Evolutionary conservation across 805 yeast genomes (phyloP).

Genomic region (Metschnikowia vanudenii): DNA sequence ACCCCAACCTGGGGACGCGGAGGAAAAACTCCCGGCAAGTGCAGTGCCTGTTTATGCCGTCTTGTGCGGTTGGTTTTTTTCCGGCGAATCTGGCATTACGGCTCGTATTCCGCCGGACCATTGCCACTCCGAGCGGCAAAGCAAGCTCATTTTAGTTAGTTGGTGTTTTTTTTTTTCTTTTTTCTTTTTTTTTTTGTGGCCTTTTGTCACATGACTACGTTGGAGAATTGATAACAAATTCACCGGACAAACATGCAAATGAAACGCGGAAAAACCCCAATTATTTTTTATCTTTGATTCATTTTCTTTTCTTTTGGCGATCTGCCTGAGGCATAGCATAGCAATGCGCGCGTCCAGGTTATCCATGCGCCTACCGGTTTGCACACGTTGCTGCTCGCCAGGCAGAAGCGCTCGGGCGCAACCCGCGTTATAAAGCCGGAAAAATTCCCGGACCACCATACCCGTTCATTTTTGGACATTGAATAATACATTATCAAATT

Average conservation of each 20-base stretch:
- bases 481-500: background rate
- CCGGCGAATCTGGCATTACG: background rate
- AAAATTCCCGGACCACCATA: constrained; percentile 2
- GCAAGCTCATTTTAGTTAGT: too few species aligned
- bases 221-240: too few species aligned
- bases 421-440: constrained; percentile 12
- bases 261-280: too few species aligned
- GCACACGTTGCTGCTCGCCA: constrained; percentile 8
- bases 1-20: constrained; percentile 15
- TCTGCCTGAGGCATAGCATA: background rate
- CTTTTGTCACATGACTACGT: too few species aligned
- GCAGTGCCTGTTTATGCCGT: constrained; percentile 3
- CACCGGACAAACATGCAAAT: too few species aligned
- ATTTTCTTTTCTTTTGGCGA: background rate
- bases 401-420: background rate
- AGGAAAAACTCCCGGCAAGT: constrained; percentile 16
- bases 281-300: too few species aligned
- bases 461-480: background rate
- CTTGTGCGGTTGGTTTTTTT: background rate
- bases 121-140: too few species aligned
- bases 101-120: background rate
- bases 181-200: too few species aligned
- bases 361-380: constrained; percentile 10
- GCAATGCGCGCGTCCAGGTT: background rate
- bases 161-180: too few species aligned